These are phyloP conservation scores for Yamadazyma taylorii DNA, from an alignment of 1,139 yeast species.

Conservation along the genomic window DNA sequence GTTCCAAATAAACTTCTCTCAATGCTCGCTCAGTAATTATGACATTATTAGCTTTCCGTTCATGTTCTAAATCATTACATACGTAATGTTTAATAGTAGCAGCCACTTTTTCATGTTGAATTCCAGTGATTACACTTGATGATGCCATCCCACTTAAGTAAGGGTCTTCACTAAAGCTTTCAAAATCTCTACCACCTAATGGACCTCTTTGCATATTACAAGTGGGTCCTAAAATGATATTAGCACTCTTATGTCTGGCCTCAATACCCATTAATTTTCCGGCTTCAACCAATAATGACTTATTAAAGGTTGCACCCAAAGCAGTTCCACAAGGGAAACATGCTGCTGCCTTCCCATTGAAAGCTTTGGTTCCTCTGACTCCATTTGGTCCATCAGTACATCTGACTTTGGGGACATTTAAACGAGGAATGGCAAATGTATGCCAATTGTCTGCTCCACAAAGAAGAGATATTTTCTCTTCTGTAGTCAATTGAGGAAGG, in stretches of 20 bases:
- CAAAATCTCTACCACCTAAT: slow-evolving; percentile 38
- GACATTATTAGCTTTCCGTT: slow-evolving; percentile 49
- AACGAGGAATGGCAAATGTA: slow-evolving; percentile 46
- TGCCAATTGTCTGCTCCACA: slow-evolving; percentile 59
- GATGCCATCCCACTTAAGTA: slow-evolving; percentile 32
- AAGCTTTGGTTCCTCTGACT: slow-evolving; percentile 31
- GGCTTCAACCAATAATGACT: slow-evolving; percentile 24
- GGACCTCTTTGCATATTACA: slow-evolving; percentile 35
- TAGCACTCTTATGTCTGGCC: slow-evolving; percentile 32
- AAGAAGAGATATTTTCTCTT: slow-evolving; percentile 49
- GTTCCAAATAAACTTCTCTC: slow-evolving; percentile 60
- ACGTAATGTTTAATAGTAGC: slow-evolving; percentile 63
- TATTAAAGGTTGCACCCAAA: slow-evolving; percentile 43
- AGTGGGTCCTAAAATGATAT: slow-evolving; percentile 37
- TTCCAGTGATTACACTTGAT: slow-evolving; percentile 28
- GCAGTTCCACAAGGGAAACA: slow-evolving; percentile 41
- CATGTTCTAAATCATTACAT: slow-evolving; percentile 61
- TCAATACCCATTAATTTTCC: slow-evolving; percentile 35
- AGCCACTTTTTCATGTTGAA: slow-evolving; percentile 38
- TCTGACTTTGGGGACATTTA: slow-evolving; percentile 33
- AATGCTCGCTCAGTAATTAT: slow-evolving; percentile 56
- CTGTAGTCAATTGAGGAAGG: slow-evolving; percentile 39
- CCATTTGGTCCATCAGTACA: slow-evolving; percentile 40
- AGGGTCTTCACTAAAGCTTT: slow-evolving; percentile 36
- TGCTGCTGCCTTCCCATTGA: slow-evolving; percentile 31